Conservation (phyloP, 441 rosid species). For the Mallotus japonicus region DNA sequence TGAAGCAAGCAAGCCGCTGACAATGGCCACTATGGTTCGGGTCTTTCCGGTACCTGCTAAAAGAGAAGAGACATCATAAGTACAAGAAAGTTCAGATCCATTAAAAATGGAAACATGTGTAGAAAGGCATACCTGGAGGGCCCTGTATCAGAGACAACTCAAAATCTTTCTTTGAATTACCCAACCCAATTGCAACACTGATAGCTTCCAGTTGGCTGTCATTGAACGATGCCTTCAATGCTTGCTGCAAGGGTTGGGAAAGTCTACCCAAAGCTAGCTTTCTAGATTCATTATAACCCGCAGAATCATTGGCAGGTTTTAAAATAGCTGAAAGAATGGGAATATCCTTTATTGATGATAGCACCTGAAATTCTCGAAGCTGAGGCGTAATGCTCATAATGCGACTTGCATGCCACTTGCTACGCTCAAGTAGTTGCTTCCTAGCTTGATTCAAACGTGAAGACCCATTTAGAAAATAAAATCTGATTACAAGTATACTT, state of each 20-base stretch:
- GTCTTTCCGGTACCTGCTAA: constrained; percentile 94
- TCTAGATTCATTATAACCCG: constrained; percentile 35
- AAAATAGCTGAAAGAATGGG: constrained; percentile 80
- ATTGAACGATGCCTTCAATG: constrained; percentile 77
- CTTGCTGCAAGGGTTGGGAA: constrained; percentile 63
- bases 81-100: constrained; percentile 16
- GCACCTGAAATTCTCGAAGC: constrained; percentile 94
- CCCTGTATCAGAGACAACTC: constrained; percentile 96
- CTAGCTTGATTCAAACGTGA: constrained; percentile 86
- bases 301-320: constrained; percentile 52
- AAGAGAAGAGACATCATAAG: constrained; percentile 17
- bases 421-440: constrained; percentile 89
- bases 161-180: constrained; percentile 50
- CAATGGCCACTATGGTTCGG: constrained; percentile 90
- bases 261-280: constrained; percentile 50
- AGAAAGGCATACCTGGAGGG: constrained; percentile 76
- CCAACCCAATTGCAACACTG: constrained; percentile 54
- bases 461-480: constrained; percentile 82
- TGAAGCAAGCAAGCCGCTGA: constrained; percentile 87
- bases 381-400: constrained; percentile 90
- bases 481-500: constrained; percentile 68
- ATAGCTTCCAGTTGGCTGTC: constrained; percentile 90
- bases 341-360: constrained; percentile 69
- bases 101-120: constrained; percentile 10
- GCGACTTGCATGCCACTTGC: constrained; percentile 96